These are phyloP conservation scores for Ricinus communis DNA, from an alignment of 345 rosid species.

Conservation along the genomic window DNA sequence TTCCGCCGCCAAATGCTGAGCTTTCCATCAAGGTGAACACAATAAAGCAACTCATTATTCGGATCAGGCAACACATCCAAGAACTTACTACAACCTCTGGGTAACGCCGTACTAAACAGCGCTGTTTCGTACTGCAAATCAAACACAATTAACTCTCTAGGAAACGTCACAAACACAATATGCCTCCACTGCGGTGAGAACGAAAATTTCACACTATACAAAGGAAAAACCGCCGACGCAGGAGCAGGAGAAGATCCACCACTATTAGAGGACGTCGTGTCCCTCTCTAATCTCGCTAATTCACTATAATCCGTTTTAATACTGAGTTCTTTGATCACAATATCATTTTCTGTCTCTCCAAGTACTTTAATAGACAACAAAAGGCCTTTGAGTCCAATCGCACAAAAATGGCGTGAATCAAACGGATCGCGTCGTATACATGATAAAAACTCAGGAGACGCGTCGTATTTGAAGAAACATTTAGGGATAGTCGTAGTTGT, in stretches of 20 bases:
- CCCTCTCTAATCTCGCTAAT: conserved; percentile 65
- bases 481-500: conserved; percentile 33
- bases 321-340: conserved; percentile 57
- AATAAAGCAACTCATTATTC: conserved; percentile 65
- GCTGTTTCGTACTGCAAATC: conserved; percentile 80
- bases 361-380: conserved; percentile 65
- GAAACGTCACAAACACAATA: conserved; percentile 72
- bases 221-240: conserved; percentile 73
- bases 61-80: conserved; percentile 91
- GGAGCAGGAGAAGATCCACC: conserved; percentile 52
- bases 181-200: conserved; percentile 86
- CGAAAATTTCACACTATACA: conserved; percentile 59
- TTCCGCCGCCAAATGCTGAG: conserved; percentile 91
- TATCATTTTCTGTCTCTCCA: conserved; percentile 67
- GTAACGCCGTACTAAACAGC: conserved; percentile 60
- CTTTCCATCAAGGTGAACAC: conserved; percentile 88
- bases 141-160: conserved; percentile 81
- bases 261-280: conserved; percentile 31
- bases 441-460: conserved; percentile 72
- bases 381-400: conserved; percentile 71
- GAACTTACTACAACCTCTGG: conserved; percentile 84
- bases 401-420: conserved; percentile 82
- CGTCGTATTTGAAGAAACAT: conserved; percentile 79
- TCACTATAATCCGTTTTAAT: conserved; percentile 67
- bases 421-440: conserved; percentile 86